Percentiles rank a stretch among this genome's conserved stretches.
Evolutionary conservation across 2,329 filamentous ascomycete genomes (phyloP).

Genomic region (Aspergillus sp.): DNA sequence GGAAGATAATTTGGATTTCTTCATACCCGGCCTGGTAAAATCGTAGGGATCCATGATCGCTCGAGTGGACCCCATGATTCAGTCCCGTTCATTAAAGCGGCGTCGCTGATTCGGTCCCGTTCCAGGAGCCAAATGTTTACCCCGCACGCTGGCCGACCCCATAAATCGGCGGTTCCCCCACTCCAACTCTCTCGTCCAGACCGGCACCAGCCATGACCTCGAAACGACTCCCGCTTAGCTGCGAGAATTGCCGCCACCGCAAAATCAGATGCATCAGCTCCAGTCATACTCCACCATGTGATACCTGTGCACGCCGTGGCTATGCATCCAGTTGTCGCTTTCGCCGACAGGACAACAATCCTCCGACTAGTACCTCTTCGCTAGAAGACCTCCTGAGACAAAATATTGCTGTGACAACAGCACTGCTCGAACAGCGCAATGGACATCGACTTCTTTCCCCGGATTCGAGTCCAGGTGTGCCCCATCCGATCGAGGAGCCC

Average conservation of each 20-base stretch:
- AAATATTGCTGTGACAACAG: constrained; percentile 7
- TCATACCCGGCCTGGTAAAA: too few relatives aligned
- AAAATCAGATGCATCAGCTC: constrained; percentile 32
- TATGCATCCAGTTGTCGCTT: constrained; percentile 25
- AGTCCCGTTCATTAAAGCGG: too few relatives aligned
- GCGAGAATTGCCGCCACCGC: constrained; percentile 28
- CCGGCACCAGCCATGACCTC: neutral
- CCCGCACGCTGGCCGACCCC: neutral
- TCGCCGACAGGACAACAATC: constrained; percentile 13
- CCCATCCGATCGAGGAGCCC: neutral
- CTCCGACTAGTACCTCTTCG: neutral
- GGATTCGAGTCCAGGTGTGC: neutral
- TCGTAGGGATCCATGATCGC: too few relatives aligned
- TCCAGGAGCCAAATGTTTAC: neutral
- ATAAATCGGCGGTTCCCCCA: neutral
- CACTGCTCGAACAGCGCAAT: neutral
- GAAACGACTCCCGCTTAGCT: constrained; percentile 3
- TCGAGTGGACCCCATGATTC: too few relatives aligned
- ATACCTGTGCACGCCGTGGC: constrained; percentile 31
- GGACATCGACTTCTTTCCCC: constrained; percentile 3
- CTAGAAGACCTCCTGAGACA: constrained; percentile 2
- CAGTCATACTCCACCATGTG: constrained; percentile 23
- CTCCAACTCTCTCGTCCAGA: neutral
- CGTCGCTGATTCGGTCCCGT: too few relatives aligned
- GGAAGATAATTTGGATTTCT: too few relatives aligned